Evolutionary conservation across 202 grass and related monocot species (phyloP), one percentile per base, ranked within the genome.

Genomic region (Digitaria exilis): DNA sequence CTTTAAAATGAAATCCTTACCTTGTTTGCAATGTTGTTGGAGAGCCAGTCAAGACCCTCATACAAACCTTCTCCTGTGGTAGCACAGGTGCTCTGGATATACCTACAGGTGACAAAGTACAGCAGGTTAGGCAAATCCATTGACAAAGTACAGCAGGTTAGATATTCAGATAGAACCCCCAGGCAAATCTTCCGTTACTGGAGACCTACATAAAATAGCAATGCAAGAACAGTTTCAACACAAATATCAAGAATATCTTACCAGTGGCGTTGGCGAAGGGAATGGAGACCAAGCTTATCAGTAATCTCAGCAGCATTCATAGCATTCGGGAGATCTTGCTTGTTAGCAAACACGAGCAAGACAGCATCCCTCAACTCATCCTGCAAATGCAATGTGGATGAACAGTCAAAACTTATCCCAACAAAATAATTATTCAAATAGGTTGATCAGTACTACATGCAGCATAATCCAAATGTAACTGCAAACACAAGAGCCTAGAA

Each of bases 241-340:
- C 65, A 16, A 41, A 44, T 48, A 46, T 22, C 39, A 65, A 41
- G 1, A 43, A 35, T 66, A 55, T 78, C 35, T 34, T 86, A 92
- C 90, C 86, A 92, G 52, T 89, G 90, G 50, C 90, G 78, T 71
- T 92, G 90, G 80, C 90, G 90, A 55, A 92, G 83, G 25, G 90
- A 92, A 51, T 92, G 90, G 46, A 92, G 86, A 76, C 90, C 86
- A 45, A 92, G 86, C 61, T 92, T 89, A 82, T 92, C 90, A 0
- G 86, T 92, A 69, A 92, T 89, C 69, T 92, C 90, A 83, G 90
- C 90, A 86, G 86, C 86, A 80, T 92, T 92, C 90, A 88, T 92
- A 24, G 90, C 90, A 80, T 92, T 92, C 8, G 90, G 86, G 28
- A 92, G 84, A 86, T 92, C 90, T 92, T 92, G 86, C 61, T 92